Evolutionary conservation across 371 early-diverging fungal species (phyloP).

Genomic region (Capillidium heterosporum): DNA sequence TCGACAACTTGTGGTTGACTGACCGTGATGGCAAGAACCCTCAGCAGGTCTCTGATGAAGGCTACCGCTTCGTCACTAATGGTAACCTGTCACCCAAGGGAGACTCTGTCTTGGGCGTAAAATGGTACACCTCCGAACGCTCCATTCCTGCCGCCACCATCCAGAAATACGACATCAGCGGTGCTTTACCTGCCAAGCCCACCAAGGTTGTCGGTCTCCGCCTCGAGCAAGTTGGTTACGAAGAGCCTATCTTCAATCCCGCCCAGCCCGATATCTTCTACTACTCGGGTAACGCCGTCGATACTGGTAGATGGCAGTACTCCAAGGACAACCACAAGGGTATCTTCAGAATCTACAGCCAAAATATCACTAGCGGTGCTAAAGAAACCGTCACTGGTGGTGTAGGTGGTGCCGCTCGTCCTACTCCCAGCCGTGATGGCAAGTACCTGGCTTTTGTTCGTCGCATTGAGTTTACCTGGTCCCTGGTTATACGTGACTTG

Average conservation of each 20-base stretch:
- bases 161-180: background rate
- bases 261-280: background rate
- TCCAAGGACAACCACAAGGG: background rate
- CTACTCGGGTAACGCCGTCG: background rate
- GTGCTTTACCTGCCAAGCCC: background rate
- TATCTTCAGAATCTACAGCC: background rate
- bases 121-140: background rate
- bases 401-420: background rate
- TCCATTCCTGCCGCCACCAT: constrained; percentile 1
- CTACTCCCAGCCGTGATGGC: background rate
- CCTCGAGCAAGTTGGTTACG: background rate
- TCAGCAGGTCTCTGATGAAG: background rate
- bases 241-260: background rate
- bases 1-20: background rate
- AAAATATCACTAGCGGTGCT: background rate
- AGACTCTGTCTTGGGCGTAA: background rate
- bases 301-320: background rate
- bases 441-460: background rate
- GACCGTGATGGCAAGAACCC: background rate
- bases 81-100: background rate
- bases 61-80: background rate
- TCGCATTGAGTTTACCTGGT: background rate
- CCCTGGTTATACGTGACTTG: background rate
- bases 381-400: background rate
- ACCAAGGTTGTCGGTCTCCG: background rate